Conservation (phyloP, 805 yeast species). For the Saccharomyces paradoxus region DNA sequence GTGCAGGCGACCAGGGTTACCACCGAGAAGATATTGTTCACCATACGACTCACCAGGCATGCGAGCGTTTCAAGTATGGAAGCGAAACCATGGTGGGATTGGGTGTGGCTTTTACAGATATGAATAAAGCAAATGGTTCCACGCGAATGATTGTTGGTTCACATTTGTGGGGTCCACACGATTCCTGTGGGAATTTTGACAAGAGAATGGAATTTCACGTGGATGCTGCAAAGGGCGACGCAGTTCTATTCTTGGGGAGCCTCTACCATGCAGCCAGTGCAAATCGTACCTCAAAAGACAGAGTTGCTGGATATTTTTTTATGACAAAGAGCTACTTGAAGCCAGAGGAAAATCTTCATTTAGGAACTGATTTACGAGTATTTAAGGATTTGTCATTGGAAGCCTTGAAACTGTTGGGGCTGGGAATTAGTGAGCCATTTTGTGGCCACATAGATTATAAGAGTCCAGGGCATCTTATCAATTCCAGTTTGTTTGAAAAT, state of each 20-base stretch:
- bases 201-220: slow-evolving; percentile 18
- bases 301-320: slow-evolving; percentile 23
- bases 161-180: slow-evolving; percentile 28
- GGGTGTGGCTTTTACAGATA: slow-evolving; percentile 10
- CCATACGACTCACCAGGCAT: slow-evolving; percentile 18
- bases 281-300: slow-evolving; percentile 23
- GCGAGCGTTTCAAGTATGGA: slow-evolving; percentile 8
- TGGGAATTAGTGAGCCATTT: slow-evolving; percentile 9
- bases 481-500: background rate
- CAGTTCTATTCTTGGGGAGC: slow-evolving; percentile 27
- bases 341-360: slow-evolving; percentile 26
- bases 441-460: slow-evolving; percentile 11
- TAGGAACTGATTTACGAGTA: background rate
- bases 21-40: slow-evolving; percentile 28
- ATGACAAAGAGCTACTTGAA: slow-evolving; percentile 25
- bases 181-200: slow-evolving; percentile 20
- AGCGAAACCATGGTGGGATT: slow-evolving; percentile 8
- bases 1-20: slow-evolving; percentile 22
- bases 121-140: slow-evolving; percentile 25
- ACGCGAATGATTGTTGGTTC: slow-evolving; percentile 31
- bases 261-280: slow-evolving; percentile 29
- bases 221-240: slow-evolving; percentile 30
- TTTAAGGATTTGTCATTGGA: slow-evolving; percentile 4
- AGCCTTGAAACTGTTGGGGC: slow-evolving; percentile 6
- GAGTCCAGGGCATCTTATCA: slow-evolving; percentile 2